Evolutionary conservation across 257 asterid genomes (phyloP).

Genomic region (Gentiana dahurica): DNA sequence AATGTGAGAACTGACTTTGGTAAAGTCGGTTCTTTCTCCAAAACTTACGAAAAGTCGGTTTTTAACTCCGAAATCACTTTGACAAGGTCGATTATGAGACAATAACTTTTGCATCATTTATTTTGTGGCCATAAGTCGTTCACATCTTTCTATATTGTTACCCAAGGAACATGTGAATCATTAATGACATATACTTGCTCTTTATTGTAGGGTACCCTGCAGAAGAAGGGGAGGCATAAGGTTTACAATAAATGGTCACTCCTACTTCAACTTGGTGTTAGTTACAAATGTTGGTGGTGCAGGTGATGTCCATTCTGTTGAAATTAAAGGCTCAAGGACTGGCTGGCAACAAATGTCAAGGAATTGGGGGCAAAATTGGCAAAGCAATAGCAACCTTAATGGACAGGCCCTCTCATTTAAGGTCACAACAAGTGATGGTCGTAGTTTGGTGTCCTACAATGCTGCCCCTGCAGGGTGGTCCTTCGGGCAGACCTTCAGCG

Average conservation of each 20-base stretch:
- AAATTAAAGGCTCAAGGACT: constrained; percentile 69
- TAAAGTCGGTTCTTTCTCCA: too few species aligned
- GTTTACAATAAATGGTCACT: constrained; percentile 83
- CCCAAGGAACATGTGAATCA: too few species aligned
- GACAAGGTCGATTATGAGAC: not conserved
- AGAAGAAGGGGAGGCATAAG: constrained; percentile 75
- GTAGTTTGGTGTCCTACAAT: constrained; percentile 50
- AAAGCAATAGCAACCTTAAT: constrained; percentile 57
- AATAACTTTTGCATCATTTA: not conserved
- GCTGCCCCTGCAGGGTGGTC: constrained; percentile 72
- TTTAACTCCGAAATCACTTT: too few species aligned
- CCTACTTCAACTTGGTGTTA: constrained; percentile 77
- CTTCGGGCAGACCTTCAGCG: constrained; percentile 74
- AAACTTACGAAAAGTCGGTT: too few species aligned
- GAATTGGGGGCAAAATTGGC: constrained; percentile 96
- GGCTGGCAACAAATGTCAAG: constrained; percentile 82
- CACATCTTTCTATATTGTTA: too few species aligned
- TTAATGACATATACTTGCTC: not conserved
- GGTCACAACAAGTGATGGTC: constrained; percentile 76
- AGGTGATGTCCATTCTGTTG: constrained; percentile 70
- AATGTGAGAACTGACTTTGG: too few species aligned
- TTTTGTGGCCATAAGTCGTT: too few species aligned
- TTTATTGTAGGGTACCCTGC: constrained; percentile 56
- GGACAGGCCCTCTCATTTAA: constrained; percentile 82
- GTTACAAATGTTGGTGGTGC: constrained; percentile 85